These are phyloP conservation scores for Pseudogymnoascus sp. DNA, from an alignment of 2,329 filamentous ascomycete genomes.

Conservation along the genomic window DNA sequence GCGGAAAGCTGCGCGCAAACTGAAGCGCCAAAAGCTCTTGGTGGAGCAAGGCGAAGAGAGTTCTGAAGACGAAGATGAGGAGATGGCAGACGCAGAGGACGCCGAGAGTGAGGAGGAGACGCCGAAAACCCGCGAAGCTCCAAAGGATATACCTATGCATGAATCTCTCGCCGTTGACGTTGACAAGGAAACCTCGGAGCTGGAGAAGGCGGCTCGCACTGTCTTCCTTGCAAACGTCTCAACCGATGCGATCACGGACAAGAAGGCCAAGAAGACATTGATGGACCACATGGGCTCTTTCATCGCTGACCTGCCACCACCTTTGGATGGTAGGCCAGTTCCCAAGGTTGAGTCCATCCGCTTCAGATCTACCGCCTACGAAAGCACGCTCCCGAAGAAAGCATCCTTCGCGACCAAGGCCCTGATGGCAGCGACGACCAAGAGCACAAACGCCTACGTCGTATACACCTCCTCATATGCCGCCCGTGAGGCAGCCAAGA, in stretches of 20 bases:
- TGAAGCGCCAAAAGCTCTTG: constrained; percentile 45
- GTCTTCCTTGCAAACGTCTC: constrained; percentile 92
- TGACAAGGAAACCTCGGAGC: constrained; percentile 48
- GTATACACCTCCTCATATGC: constrained; percentile 73
- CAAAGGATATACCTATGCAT: constrained; percentile 37
- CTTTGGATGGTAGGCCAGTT: constrained; percentile 36
- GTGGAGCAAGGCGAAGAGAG: constrained; percentile 29
- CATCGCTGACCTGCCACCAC: constrained; percentile 44
- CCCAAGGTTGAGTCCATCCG: constrained; percentile 84
- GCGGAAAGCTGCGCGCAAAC: constrained; percentile 30
- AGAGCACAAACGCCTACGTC: constrained; percentile 87
- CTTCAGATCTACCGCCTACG: constrained; percentile 88
- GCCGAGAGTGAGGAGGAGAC: constrained; percentile 25
- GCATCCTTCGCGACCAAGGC: constrained; percentile 90
- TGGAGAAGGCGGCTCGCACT: constrained; percentile 82
- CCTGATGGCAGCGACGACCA: constrained; percentile 83
- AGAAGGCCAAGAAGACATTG: constrained; percentile 69
- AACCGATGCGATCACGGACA: constrained; percentile 70
- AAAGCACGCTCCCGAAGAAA: constrained; percentile 73
- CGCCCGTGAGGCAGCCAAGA: constrained; percentile 65
- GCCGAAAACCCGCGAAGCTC: constrained; percentile 32
- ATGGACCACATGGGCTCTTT: constrained; percentile 71
- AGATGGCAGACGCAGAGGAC: constrained; percentile 16
- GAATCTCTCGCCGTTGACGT: constrained; percentile 45
- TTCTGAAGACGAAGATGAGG: constrained; percentile 22